phyloP scores from a whole-genome alignment of 2,329 filamentous ascomycete species.

The Coniella lustricola region DNA sequence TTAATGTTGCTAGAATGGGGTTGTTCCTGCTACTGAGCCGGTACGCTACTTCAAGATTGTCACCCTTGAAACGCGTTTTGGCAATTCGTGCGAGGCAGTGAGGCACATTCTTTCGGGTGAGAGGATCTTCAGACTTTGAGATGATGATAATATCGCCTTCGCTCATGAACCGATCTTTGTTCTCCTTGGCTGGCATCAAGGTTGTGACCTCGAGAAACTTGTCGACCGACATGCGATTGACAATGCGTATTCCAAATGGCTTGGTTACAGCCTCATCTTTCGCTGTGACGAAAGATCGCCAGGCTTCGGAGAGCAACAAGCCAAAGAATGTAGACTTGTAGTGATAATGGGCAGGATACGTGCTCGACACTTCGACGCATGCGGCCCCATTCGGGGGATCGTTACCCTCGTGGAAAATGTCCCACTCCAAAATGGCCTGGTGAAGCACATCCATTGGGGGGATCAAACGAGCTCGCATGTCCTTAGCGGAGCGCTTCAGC shows the following conservation, averaged over 20 bases:
- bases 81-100: constrained; percentile 85
- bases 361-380: constrained; percentile 70
- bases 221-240: constrained; percentile 84
- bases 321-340: constrained; percentile 91
- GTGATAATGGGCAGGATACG: constrained; percentile 66
- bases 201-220: constrained; percentile 89
- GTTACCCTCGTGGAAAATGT: constrained; percentile 85
- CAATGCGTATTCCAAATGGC: constrained; percentile 79
- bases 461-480: constrained; percentile 86
- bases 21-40: constrained; percentile 65
- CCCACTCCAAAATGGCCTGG: constrained; percentile 82
- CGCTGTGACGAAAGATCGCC: constrained; percentile 85
- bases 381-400: constrained; percentile 71
- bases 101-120: constrained; percentile 56
- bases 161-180: constrained; percentile 63
- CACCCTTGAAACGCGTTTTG: constrained; percentile 73
- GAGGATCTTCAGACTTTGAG: constrained; percentile 65
- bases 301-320: constrained; percentile 84
- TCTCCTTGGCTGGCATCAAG: constrained; percentile 70
- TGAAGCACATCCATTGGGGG: constrained; percentile 84
- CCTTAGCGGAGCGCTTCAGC: constrained; percentile 74
- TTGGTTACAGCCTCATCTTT: constrained; percentile 79
- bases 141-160: constrained; percentile 88
- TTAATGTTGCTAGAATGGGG: constrained; percentile 55
- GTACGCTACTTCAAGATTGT: constrained; percentile 76